Evolutionary conservation across 768 basidiomycete species (phyloP).

Genomic region (Symmetrospora coprosmae): DNA sequence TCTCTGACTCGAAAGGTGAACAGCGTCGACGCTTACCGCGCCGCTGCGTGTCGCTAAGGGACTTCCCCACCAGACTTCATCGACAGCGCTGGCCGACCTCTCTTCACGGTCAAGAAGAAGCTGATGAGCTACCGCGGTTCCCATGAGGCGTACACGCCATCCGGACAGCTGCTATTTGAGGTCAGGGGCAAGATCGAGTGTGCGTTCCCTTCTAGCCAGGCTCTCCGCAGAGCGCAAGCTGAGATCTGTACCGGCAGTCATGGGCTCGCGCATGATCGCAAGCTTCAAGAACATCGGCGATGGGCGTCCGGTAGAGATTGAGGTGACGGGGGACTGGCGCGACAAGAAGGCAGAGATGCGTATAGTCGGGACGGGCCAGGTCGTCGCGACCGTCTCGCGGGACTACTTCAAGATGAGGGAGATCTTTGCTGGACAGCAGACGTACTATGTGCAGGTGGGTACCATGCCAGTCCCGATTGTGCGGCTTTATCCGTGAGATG

Average conservation of each 20-base stretch:
- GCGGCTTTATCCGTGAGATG: background rate
- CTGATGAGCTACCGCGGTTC: constrained; percentile 23
- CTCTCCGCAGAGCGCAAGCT: constrained; percentile 32
- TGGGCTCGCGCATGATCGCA: constrained; percentile 36
- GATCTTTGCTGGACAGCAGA: constrained; percentile 34
- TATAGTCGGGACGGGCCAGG: constrained; percentile 25
- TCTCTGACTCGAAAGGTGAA: constrained; percentile 35
- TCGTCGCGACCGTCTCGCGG: constrained; percentile 35
- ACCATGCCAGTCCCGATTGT: no score
- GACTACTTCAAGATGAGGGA: constrained; percentile 33
- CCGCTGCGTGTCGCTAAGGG: background rate
- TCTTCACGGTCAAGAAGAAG: constrained; percentile 34
- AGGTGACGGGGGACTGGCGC: constrained; percentile 34
- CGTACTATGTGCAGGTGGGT: constrained; percentile 11
- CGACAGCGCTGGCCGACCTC: constrained; percentile 31
- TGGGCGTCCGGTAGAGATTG: constrained; percentile 26
- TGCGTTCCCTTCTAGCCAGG: constrained; percentile 31
- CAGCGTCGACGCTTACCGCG: no score
- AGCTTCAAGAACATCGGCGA: constrained; percentile 34
- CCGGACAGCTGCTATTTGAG: constrained; percentile 31
- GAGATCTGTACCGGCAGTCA: constrained; percentile 32
- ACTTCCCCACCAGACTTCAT: constrained; percentile 30
- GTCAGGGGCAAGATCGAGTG: constrained; percentile 28
- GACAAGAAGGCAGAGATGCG: constrained; percentile 34
- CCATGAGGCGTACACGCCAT: constrained; percentile 22